Base-by-base conservation (phyloP, 768 basidiomycete species). In the Mycena vulgaris region DNA sequence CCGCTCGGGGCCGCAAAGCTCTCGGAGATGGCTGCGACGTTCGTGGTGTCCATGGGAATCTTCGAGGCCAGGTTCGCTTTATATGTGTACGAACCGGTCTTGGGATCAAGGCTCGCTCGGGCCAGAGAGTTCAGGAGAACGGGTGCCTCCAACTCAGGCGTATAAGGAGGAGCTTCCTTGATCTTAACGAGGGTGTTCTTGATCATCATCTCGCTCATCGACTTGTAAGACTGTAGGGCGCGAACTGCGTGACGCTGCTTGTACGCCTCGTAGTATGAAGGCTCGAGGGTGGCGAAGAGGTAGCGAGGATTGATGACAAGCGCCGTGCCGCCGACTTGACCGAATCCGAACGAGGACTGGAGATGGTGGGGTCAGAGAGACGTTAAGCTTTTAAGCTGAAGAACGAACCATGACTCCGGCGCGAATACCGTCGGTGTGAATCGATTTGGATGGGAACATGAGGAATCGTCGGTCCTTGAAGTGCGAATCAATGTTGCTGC, bases 371-470 rank as follows among this genome's bases (percentile, higher is more conserved):
- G 66, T 35, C 30, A 56, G 60, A 40, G 33, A 0, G 13, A 9
- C 35, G 5, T 30, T 7, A 51, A 4, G 17, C 0, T 1, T n/a
- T 2, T 11, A 37, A 13, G n/a, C 5, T 61, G n/a, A 45, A 31
- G n/a, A 30, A 80, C 88, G 23, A 75, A 93, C 93, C 95, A 96
- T 94, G 63, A 93, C 86, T 77, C 94, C 95, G 48, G 93, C 94
- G 27, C 90, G 90, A 74, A 98, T 91, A 70, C 95, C 94, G 75
- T 98, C 97, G 6, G 97, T 98, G 78, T 96, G 90, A 74, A 99
- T 95, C 5, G 97, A 89, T 84, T 93, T 96, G 27, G 98, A 99
- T 9, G 97, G 98, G 93, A 98, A 99, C 90, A 99, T 90, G 65
- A 99, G 89, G 84, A 93, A 90, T 67, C 90, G 91, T 79, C 95